phyloP scores from a whole-genome alignment of 2,329 filamentous ascomycete genomes.

The Cryoendolithus antarcticus region DNA sequence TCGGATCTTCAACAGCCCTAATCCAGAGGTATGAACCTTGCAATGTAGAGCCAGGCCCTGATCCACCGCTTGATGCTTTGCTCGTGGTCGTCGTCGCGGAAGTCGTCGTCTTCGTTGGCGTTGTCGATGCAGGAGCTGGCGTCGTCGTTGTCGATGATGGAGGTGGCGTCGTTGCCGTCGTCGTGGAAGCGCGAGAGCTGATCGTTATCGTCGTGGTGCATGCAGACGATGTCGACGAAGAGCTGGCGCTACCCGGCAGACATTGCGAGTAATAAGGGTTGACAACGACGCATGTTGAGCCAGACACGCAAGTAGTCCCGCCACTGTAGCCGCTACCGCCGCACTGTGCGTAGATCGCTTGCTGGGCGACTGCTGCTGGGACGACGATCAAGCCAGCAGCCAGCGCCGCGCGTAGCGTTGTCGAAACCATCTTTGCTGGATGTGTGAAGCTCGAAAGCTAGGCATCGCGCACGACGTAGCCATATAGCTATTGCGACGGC shows the following conservation, averaged over 20 bases:
- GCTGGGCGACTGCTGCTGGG: conserved; percentile 2
- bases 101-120: conserved; percentile 6
- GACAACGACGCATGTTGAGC: conserved; percentile 21
- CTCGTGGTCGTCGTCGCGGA: conserved; percentile 11
- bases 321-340: conserved; percentile 26
- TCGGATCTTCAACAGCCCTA: conserved; percentile 44
- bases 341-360: conserved; percentile 23
- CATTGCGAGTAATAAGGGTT: conserved; percentile 28
- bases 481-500: too few relatives aligned
- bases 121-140: conserved; percentile 11
- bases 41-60: conserved; percentile 34
- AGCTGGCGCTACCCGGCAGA: conserved; percentile 5
- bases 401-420: neutral
- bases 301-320: conserved; percentile 23
- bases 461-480: too few relatives aligned
- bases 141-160: conserved; percentile 3
- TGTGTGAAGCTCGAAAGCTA: too few relatives aligned
- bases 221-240: neutral
- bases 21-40: conserved; percentile 44
- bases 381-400: neutral
- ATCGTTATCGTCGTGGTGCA: neutral
- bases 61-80: conserved; percentile 6
- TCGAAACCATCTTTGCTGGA: neutral
- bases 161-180: conserved; percentile 8
- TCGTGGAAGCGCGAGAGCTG: conserved; percentile 8